A percentile compares a stretch with the other conserved stretches of the same genome.
These are phyloP conservation scores for Phytopythium oedochilum DNA, from an alignment of 352 stramenopile species.

Conservation along the genomic window DNA sequence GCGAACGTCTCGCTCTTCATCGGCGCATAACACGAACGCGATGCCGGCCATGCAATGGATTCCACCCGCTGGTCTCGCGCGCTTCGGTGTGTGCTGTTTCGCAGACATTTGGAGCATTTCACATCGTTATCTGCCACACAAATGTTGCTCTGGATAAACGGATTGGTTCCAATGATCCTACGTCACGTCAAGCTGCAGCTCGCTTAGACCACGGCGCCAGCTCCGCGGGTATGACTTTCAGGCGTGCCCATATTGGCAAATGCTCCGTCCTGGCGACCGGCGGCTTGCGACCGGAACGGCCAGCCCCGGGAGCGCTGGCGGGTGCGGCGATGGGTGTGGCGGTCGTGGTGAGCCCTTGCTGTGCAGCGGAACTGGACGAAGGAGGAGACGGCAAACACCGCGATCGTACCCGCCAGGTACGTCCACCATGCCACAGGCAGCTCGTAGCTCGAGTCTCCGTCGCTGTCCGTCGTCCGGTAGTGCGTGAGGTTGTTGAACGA, in stretches of 20 bases:
- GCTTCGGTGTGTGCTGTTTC: too few relatives aligned
- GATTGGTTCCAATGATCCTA: too few relatives aligned
- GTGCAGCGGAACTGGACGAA: constrained; percentile 34
- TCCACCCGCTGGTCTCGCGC: too few relatives aligned
- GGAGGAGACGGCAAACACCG: constrained; percentile 30
- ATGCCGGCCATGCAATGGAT: too few relatives aligned
- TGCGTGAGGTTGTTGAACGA: constrained; percentile 39
- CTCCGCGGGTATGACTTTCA: background rate
- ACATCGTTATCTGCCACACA: too few relatives aligned
- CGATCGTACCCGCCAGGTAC: constrained; percentile 39
- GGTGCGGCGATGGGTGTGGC: background rate
- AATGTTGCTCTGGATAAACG: too few relatives aligned
- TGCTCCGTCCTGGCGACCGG: background rate
- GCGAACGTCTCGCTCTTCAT: too few relatives aligned
- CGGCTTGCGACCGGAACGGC: background rate
- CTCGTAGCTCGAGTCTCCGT: constrained; percentile 27
- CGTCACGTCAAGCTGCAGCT: background rate
- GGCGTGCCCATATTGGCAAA: background rate
- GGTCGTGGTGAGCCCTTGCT: constrained; percentile 15
- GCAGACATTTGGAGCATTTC: too few relatives aligned
- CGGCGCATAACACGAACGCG: too few relatives aligned
- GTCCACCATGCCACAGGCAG: constrained; percentile 42
- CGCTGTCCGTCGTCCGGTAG: constrained; percentile 17
- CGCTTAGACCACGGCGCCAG: background rate
- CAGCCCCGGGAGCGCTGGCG: background rate